Conservation (phyloP, 2,329 filamentous ascomycete species). For the Amylocarpus encephaloides region DNA sequence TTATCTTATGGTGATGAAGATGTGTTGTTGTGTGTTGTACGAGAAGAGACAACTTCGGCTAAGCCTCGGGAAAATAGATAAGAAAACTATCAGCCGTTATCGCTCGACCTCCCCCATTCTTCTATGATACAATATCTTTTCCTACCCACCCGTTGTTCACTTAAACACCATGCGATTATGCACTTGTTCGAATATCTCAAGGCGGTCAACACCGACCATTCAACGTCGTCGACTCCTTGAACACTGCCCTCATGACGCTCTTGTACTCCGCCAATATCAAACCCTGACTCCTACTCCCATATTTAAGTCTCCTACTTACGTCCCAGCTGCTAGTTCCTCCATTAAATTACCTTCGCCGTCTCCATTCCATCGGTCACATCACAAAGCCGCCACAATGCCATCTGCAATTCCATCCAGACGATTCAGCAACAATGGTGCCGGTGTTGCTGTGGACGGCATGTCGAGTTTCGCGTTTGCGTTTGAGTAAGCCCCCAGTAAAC, state of each 20-base stretch:
- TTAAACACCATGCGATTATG: no score
- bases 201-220: no score
- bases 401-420: not conserved
- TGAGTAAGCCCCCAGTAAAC: slow-evolving; percentile 41
- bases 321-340: not conserved
- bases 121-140: no score
- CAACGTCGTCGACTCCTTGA: no score
- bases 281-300: not conserved
- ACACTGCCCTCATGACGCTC: no score
- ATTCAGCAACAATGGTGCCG: not conserved
- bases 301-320: not conserved
- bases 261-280: not conserved
- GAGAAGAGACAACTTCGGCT: not conserved
- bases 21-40: no score
- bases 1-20: no score
- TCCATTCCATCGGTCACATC: not conserved
- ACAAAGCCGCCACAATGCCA: not conserved
- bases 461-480: slow-evolving; percentile 49
- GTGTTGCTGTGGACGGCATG: slow-evolving; percentile 4
- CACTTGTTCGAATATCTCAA: no score
- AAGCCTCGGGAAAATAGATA: not conserved
- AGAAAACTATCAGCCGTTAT: not conserved
- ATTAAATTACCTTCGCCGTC: not conserved
- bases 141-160: no score
- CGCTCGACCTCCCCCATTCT: not conserved